Conservation (phyloP, 2,329 filamentous ascomycete species). For the Setomelanomma holmii region DNA sequence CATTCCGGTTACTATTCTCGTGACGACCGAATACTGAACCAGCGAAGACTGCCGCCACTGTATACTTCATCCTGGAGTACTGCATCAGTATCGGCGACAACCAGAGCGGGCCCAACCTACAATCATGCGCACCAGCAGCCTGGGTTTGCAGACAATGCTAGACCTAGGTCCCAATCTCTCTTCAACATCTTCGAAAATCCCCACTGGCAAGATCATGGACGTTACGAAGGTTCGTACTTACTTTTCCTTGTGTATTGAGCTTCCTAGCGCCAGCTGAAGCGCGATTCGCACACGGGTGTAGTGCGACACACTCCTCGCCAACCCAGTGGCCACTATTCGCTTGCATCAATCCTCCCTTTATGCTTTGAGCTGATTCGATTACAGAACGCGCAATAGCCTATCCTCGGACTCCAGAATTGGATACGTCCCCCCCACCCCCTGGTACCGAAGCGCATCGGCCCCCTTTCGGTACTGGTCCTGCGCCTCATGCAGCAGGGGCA, state of each 20-base stretch:
- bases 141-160: constrained; percentile 8
- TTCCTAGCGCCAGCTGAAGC: constrained; percentile 10
- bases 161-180: constrained; percentile 30
- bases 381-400: constrained; percentile 25
- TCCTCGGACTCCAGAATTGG: constrained; percentile 21
- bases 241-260: constrained; percentile 9
- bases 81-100: constrained; percentile 17
- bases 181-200: constrained; percentile 25
- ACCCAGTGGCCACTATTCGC: constrained; percentile 6
- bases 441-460: constrained; percentile 18
- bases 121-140: constrained; percentile 9
- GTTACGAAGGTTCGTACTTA: constrained; percentile 26
- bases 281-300: constrained; percentile 9
- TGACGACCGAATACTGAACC: constrained; percentile 23
- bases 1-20: constrained; percentile 32
- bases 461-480: constrained; percentile 25
- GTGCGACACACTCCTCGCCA: constrained; percentile 12
- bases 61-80: constrained; percentile 24
- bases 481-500: constrained; percentile 27
- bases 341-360: constrained; percentile 7
- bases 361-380: constrained; percentile 29
- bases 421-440: constrained; percentile 23
- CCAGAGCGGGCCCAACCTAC: constrained; percentile 12
- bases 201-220: constrained; percentile 13
- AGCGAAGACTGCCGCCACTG: constrained; percentile 33